Conservation (phyloP, 2,329 filamentous ascomycete genomes). For the Cordyceps farinosa region DNA sequence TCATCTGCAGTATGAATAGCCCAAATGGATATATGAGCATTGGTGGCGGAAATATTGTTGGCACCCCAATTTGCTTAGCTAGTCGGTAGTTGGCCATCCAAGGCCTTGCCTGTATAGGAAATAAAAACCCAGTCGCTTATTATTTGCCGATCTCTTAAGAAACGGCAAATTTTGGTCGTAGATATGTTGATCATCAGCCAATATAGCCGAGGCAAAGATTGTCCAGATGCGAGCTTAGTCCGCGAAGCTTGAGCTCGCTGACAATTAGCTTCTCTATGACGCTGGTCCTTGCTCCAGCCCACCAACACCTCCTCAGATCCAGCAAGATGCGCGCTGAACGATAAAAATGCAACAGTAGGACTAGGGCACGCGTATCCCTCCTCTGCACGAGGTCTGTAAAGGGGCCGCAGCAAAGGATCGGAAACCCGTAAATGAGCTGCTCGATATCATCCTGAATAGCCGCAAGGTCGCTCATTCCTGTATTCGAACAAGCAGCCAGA, state of each 20-base stretch:
- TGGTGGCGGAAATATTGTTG: background rate
- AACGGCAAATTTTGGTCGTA: background rate
- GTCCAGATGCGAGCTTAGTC: background rate
- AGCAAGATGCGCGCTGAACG: constrained; percentile 23
- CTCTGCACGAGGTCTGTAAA: constrained; percentile 24
- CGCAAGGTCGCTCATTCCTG: background rate
- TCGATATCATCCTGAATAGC: constrained; percentile 22
- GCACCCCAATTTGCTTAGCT: background rate
- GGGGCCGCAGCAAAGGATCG: constrained; percentile 27
- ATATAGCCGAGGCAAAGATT: background rate
- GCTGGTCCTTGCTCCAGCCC: constrained; percentile 19
- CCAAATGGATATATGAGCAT: background rate
- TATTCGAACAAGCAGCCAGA: background rate
- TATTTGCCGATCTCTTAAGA: background rate
- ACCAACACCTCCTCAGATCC: constrained; percentile 24
- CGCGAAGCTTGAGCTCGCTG: background rate
- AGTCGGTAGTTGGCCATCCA: background rate
- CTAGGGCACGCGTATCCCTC: constrained; percentile 27
- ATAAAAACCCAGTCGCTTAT: background rate
- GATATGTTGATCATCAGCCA: background rate
- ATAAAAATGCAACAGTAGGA: constrained; percentile 29
- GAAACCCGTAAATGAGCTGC: constrained; percentile 28
- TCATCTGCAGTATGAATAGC: constrained; percentile 1
- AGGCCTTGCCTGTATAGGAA: background rate
- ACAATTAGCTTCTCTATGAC: background rate